Evolutionary conservation across 2,329 filamentous ascomycete species (phyloP).

Genomic region (Dissoconium aciculare): DNA sequence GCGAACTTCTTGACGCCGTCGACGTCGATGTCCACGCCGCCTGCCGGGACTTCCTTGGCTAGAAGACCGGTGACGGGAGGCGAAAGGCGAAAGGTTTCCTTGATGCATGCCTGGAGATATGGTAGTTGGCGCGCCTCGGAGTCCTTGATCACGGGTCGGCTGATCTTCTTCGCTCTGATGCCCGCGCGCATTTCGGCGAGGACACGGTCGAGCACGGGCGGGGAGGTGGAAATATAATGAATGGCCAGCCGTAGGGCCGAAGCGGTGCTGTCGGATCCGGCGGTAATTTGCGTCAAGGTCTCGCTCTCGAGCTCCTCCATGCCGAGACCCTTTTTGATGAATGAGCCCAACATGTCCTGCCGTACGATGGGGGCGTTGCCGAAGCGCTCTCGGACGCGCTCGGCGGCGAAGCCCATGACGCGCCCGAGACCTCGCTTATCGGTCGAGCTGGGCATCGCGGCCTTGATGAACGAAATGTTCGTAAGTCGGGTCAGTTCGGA

Average conservation of each 20-base stretch:
- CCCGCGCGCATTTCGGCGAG: conserved; percentile 33
- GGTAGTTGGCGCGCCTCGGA: conserved; percentile 28
- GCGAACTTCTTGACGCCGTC: conserved; percentile 24
- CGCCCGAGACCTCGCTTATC: conserved; percentile 30
- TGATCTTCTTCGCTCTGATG: conserved; percentile 25
- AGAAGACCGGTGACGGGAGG: conserved; percentile 28
- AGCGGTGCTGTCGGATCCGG: conserved; percentile 45
- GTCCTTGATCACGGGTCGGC: conserved; percentile 36
- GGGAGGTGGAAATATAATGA: conserved; percentile 38
- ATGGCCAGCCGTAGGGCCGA: conserved; percentile 40
- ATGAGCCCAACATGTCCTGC: conserved; percentile 40
- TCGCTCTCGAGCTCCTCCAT: conserved; percentile 31
- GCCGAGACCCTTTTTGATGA: conserved; percentile 33
- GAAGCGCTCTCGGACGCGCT: conserved; percentile 34
- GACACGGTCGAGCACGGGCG: conserved; percentile 32
- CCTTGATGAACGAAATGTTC: conserved; percentile 28
- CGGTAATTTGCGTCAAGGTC: conserved; percentile 34
- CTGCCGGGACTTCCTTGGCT: conserved; percentile 24
- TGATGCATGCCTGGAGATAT: conserved; percentile 34
- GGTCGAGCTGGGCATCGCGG: conserved; percentile 31
- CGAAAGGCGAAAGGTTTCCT: conserved; percentile 33
- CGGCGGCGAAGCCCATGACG: conserved; percentile 31
- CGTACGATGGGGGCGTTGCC: conserved; percentile 29
- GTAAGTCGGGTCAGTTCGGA: conserved; percentile 30
- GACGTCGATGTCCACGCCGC: conserved; percentile 22